These are phyloP conservation scores for Linnemannia elongata DNA, from an alignment of 192 early-diverging fungal genomes.

Conservation along the genomic window DNA sequence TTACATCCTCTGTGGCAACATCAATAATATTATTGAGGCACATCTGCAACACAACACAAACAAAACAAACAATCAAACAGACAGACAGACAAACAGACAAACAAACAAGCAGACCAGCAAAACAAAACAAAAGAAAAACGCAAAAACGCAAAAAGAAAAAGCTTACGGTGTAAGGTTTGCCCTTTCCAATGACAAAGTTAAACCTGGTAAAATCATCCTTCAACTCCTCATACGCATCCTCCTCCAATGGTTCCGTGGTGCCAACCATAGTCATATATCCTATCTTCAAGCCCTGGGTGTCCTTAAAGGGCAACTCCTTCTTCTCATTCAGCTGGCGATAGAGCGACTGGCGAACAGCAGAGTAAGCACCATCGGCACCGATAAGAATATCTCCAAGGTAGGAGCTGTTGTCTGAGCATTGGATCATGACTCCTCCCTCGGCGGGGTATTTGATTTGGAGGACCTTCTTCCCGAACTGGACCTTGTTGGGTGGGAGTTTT, in stretches of 20 bases:
- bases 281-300: slow-evolving; percentile 23
- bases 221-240: slow-evolving; percentile 9
- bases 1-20: not conserved
- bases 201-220: slow-evolving; percentile 37
- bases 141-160: not conserved
- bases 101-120: no score
- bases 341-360: slow-evolving; percentile 27
- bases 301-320: slow-evolving; percentile 16
- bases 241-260: slow-evolving; percentile 40
- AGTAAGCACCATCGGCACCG: slow-evolving; percentile 49
- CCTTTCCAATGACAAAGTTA: slow-evolving; percentile 34
- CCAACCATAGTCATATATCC: slow-evolving; percentile 48
- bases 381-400: slow-evolving; percentile 45
- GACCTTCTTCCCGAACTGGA: slow-evolving; percentile 37
- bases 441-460: slow-evolving; percentile 30
- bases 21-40: no score
- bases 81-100: no score
- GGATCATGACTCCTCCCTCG: slow-evolving; percentile 23
- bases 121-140: not conserved
- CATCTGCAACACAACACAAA: not conserved
- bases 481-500: slow-evolving; percentile 19
- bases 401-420: slow-evolving; percentile 30
- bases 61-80: no score
- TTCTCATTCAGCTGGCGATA: slow-evolving; percentile 15
- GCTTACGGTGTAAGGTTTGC: slow-evolving; percentile 44